A percentile compares a stretch with the other conserved stretches of the same genome.
Conservation (phyloP, 192 early-diverging fungal genomes). For the Rhizophagus clarus region DNA sequence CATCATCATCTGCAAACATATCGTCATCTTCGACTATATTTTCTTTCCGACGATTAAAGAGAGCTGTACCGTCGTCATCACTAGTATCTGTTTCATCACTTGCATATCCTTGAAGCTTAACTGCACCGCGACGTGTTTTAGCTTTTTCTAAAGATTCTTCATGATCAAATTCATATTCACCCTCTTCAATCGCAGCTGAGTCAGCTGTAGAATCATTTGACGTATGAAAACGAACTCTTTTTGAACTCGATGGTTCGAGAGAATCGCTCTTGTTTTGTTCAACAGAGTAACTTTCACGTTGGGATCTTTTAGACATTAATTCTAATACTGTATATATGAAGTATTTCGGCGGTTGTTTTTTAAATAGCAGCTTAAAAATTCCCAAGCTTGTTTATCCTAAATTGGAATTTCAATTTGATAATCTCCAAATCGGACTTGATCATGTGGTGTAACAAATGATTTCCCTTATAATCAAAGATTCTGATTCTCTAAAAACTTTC, state of each 20-base stretch:
- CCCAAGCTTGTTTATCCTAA: too few species aligned
- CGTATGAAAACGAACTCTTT: constrained; percentile 39
- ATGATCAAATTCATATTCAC: constrained; percentile 48
- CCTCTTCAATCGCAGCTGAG: constrained; percentile 22
- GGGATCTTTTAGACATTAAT: not conserved
- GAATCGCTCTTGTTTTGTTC: not conserved
- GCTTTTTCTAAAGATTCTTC: constrained; percentile 51
- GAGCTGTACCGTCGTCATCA: constrained; percentile 45
- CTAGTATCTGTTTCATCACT: constrained; percentile 39
- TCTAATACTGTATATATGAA: too few species aligned
- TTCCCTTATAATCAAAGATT: too few species aligned
- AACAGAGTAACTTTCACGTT: not conserved
- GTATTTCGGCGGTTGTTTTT: too few species aligned
- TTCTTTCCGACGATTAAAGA: constrained; percentile 40
- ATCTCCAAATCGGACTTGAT: too few species aligned
- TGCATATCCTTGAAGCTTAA: constrained; percentile 50
- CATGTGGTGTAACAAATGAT: too few species aligned
- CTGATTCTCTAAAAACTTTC: too few species aligned
- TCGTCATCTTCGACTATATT: constrained; percentile 46
- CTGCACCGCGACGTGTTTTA: constrained; percentile 50
- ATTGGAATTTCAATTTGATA: too few species aligned
- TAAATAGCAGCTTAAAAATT: too few species aligned
- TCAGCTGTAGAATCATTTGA: constrained; percentile 12
- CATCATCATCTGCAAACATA: constrained; percentile 59
- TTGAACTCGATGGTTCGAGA: not conserved